Percentiles rank a stretch among this genome's conserved stretches.
Evolutionary conservation across 176 grass and related monocot genomes (phyloP).

Genomic region (sorghum (Sorghum bicolor)): Sorghum_bicolor_NCBIv3 NC_012873.2:64422501-64423000

Average conservation of each 20-base stretch:
- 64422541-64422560: neutral
- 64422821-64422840: neutral
- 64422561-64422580: neutral
- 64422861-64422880: neutral
- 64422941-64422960: neutral
- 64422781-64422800: neutral
- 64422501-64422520: neutral
- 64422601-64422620: neutral
- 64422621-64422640: neutral
- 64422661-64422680: neutral
- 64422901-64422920: too few species aligned
- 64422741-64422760: neutral
- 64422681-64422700: conserved; percentile 12
- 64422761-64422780: neutral
- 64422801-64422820: neutral
- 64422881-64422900: neutral
- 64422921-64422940: neutral
- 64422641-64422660: conserved; percentile 12
- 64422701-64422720: conserved; percentile 23
- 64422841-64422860: too few species aligned
- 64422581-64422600: neutral
- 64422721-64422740: neutral
- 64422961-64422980: neutral
- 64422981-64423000: neutral
- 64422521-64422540: neutral